Base-by-base conservation (phyloP, 305 asterid species). In the Fraxinus albicans region DNA sequence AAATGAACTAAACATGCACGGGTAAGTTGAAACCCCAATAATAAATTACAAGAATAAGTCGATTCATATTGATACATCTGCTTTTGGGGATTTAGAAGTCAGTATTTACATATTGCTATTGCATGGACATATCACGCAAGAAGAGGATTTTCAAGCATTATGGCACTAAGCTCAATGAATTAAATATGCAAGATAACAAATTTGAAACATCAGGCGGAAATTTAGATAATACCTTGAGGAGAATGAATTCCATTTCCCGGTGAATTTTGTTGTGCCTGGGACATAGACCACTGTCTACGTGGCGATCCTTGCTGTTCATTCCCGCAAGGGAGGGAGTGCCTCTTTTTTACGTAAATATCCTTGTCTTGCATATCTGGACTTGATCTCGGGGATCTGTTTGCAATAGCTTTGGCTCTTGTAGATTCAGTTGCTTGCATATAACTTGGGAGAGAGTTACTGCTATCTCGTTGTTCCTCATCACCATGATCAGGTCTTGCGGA, bases 351-450 rank as follows among this genome's bases (percentile, higher is more conserved):
- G 83, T 78, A 79, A 29, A 80, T 78, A 72, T 95, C 99, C 90
- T 93, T 94, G 79, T 90, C 97, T 42, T 89, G 91, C 88, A 90
- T 89, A 83, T 97, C 99, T 4, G 99, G 99, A 86, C 99, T 97
- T 40, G 98, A 95, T 85, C 93, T 93, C 8, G 99, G 99, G 36
- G 99, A 97, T 78, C 87, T 91, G 88, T 83, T 89, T 12, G 92
- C 84, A 77, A 95, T 87, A 77, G 94, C 93, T 90, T 97, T 97
- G 77, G 99, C 99, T 87, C 88, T 94, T 79, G 99, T 98, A 83
- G 99, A 95, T 86, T 97, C 90, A 60, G 99, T 97, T 3, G 98
- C 97, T 87, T 97, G 99, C 99, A 97, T 97, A 88, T 97, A 97
- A 85, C 97, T 93, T 2, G 99, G 99, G 79, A 97, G 88, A 82